Conservation (phyloP, 139 green algal species). For the Microglena sp. region DNA sequence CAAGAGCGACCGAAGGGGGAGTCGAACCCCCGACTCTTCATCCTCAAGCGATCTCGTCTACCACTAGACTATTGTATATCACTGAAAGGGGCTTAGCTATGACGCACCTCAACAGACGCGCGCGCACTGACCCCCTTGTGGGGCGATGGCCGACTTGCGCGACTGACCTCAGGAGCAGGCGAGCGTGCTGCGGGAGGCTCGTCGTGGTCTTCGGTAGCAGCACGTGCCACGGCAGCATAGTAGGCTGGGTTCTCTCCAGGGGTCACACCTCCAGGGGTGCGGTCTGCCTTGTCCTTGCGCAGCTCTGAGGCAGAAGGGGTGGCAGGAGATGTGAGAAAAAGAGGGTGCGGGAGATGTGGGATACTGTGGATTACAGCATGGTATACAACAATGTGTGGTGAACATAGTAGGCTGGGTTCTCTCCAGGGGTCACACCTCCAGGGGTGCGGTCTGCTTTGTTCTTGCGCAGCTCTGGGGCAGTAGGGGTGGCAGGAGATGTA, state of each 20-base stretch:
- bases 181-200: slow-evolving; percentile 5
- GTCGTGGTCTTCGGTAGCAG: no score
- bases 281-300: slow-evolving; percentile 57
- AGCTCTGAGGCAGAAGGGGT: slow-evolving; percentile 37
- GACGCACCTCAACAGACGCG: no score
- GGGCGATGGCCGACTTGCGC: no score
- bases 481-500: not conserved
- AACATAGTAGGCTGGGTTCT: slow-evolving; percentile 36
- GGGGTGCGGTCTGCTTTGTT: slow-evolving; percentile 45
- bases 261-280: slow-evolving; percentile 48
- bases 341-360: not conserved
- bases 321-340: not conserved
- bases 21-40: no score
- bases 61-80: no score
- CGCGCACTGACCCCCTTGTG: no score
- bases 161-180: no score
- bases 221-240: slow-evolving; percentile 27
- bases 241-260: slow-evolving; percentile 30
- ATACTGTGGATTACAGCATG: no score
- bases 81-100: no score
- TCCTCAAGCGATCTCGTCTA: no score
- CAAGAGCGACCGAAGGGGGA: no score
- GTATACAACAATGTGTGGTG: no score
- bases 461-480: slow-evolving; percentile 58
- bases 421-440: slow-evolving; percentile 46